Evolutionary conservation across 257 asterid genomes (phyloP), one percentile per base, ranked within the genome.

Genomic region (Fraxinus pennsylvanica): DNA sequence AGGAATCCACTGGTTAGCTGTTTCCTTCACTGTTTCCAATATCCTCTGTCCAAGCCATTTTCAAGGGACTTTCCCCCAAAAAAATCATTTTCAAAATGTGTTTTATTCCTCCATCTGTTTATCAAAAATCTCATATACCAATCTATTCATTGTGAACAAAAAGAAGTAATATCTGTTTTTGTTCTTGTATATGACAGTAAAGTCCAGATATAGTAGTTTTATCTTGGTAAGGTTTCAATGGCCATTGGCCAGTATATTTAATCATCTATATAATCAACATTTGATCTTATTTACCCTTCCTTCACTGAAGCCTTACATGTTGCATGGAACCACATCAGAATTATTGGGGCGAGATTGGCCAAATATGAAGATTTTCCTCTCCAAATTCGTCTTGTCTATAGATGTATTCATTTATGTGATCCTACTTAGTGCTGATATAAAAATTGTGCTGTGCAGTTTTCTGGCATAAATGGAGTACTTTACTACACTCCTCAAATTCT

Each of bases 391-490:
- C 21, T 35, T 35, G 12, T n/a, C 67, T 19, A 43, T 47, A 12
- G 6, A 33, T 30, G 15, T 69, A 36, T 29, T 7, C 59, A 38
- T 78, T 29, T 50, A 61, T 39, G 38, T 71, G 38, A 52, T 52
- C 22, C 61, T 52, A 19, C 61, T 52, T 19, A 17, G 22, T 52
- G n/a, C 61, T 52, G 22, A 52, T 17, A 52, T 15, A 52, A 52
- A 52, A 14, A 9, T 4, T 52, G 22, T 52, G 71, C 1, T 66
- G 32, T 1, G 71, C 32, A 66, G 71, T 66, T 66, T 66, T 66
- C 71, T 9, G 71, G 71, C 71, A 25, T 66, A 25, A 66, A 66
- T 66, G 71, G 71, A 14, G 71, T 66, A 66, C 71, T 66, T 7
- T 52, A 52, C 22, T 52, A 52, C 61, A 52, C 61, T 52, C 61